A percentile compares a stretch with the other conserved stretches of the same genome.
Conservation (phyloP, 257 asterid species). For the Petrea volubilis region DNA sequence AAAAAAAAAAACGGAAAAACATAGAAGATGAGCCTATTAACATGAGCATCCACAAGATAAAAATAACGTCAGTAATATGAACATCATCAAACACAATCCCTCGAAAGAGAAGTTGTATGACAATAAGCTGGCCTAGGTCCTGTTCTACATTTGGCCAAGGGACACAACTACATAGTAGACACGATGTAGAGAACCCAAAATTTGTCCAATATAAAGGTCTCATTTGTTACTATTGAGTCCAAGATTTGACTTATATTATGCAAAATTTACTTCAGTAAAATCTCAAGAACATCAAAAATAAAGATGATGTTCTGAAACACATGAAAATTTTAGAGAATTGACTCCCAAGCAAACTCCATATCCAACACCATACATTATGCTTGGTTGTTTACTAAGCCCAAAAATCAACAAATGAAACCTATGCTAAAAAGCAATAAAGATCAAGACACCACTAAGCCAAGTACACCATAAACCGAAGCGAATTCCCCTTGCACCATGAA, state of each 20-base stretch:
- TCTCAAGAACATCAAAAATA: not conserved
- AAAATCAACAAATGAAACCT: not conserved
- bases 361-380: not conserved
- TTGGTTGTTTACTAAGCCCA: not conserved
- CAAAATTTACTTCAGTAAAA: not conserved
- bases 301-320: not conserved
- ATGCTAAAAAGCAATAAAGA: not conserved
- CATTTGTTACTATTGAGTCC: not conserved
- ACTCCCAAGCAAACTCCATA: no score
- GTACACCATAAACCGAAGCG: not conserved
- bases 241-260: not conserved
- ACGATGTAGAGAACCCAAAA: not conserved
- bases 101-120: not conserved
- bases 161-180: not conserved
- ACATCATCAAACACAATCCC: not conserved
- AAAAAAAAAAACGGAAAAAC: not conserved
- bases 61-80: not conserved
- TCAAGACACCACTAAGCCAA: not conserved
- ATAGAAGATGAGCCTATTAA: not conserved
- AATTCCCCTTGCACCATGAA: not conserved
- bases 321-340: not conserved
- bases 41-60: not conserved
- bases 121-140: no score
- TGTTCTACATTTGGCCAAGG: not conserved
- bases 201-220: not conserved